Evolutionary conservation across 2,329 filamentous ascomycete species (phyloP), one percentile per base, ranked within the genome.

Genomic region (Periconia sp.): DNA sequence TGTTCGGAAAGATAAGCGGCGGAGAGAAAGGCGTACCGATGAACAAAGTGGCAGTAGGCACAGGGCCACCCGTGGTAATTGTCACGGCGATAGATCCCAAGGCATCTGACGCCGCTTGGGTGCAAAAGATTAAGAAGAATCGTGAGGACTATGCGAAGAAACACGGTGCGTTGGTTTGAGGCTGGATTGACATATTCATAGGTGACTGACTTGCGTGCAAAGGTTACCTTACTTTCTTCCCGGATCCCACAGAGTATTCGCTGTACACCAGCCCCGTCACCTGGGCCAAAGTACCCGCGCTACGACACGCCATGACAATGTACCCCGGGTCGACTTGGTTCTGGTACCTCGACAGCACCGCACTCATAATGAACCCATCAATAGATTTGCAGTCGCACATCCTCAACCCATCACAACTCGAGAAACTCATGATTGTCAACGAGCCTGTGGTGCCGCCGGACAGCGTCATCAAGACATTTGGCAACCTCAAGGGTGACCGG

Each of bases 381-480:
- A 73, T 87, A 39, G 80, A 82, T 11, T 73, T 97, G 23, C 84
- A 90, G 53, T 77, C 82, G 2, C 82, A 89, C 57, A 72, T 99
- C 26, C 83, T 95, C 68, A 76, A 83, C 9, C 73, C 84, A 9
- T 74, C 76, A 38, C 82, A 78, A 42, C 78, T 99, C 34, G 87
- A 95, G 61, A 78, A 77, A 16, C 68, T 88, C 43, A 96, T 97
- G 89, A 82, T 94, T 57, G 87, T 85, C 66, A 88, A 96, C 68
- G 80, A 85, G 40, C 84, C 94, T 5, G 84, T 99, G 36, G 92
- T 97, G 7, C 94, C 92, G 2, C 94, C 95, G 0, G 90, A 96
- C 72, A 95, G 90, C 73, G 92, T 99, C 59, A 97, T 99, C 74
- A 92, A 89, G 76, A 97, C 95, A 0, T 96, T 95, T 66, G 76